Base-by-base conservation (phyloP, 441 rosid species). In the Populus trichocarpa region DNA sequence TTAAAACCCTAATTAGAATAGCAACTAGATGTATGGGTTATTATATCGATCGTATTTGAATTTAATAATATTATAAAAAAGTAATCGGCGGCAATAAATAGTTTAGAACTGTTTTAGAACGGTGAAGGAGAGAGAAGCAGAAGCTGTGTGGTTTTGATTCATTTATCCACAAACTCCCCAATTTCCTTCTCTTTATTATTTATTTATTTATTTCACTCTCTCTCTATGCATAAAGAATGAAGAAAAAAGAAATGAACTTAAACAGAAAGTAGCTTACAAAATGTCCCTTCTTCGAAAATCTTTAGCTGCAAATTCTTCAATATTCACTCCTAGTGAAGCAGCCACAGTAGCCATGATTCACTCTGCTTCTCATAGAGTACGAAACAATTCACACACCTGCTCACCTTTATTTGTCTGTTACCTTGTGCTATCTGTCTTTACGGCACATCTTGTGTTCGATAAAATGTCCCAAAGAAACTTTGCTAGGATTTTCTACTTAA, bases 361-460 rank as follows among this genome's bases (percentile, higher is more conserved):
- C 26, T 79, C 91, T 11, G 89, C 98, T 79, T 83, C 94, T 79
- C 89, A 77, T 73, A 83, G 80, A 84, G 98, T 92, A 40, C 4
- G 22, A 70, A 38, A 38, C 32, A 38, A 20, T 46, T 46, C 57
- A 46, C 57, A 0, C 20, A 13, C 2, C 18, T 46, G 13, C 57
- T 46, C 57, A 13, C 57, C 57, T 13, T 46, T 46, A 46, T 14
- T 4, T 0, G 6, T 1, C 2, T 14, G 57, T 46, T 4, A 3
- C 20, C 20, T 4, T 46, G 18, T 46, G 57, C 0, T 13, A 14
- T 46, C 6, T 73, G 8, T 57, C 2, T 30, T 14, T 72, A 2
- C 75, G 70, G 83, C 83, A 46, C 84, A 73, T 79, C 74, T 81
- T 0, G 18, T 90, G 90, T 66, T 89, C 23, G 93, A 85, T 83